Percentiles rank a stretch among this genome's conserved stretches.
These are phyloP conservation scores for Podaxis carcinomalis DNA, from an alignment of 768 basidiomycete genomes.

Conservation along the genomic window DNA sequence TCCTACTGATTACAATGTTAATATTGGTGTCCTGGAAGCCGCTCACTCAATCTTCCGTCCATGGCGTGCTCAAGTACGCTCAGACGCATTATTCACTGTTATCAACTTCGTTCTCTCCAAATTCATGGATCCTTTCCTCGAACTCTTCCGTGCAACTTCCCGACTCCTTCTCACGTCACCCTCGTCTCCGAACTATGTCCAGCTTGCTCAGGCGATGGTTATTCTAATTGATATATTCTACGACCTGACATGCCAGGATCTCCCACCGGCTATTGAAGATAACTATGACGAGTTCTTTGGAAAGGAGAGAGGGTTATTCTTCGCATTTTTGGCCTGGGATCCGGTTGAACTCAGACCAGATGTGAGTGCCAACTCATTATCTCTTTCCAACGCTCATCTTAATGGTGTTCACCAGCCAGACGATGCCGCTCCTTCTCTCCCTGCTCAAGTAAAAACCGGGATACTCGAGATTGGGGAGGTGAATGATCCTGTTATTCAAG, in stretches of 20 bases:
- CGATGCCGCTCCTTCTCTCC: conserved; percentile 76
- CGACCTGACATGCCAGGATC: conserved; percentile 92
- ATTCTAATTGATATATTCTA: conserved; percentile 85
- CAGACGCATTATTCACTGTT: conserved; percentile 80
- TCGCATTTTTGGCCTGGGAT: conserved; percentile 80
- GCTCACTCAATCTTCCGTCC: conserved; percentile 94
- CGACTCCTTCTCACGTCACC: conserved; percentile 42
- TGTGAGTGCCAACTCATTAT: conserved; percentile 35
- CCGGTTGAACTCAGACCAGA: conserved; percentile 63
- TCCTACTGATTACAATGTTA: conserved; percentile 74
- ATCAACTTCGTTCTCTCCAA: conserved; percentile 87
- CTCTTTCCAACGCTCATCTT: conserved; percentile 5
- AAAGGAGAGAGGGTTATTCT: conserved; percentile 64
- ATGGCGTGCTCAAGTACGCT: conserved; percentile 89
- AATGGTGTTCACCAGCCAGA: conserved; percentile 49
- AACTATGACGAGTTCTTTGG: conserved; percentile 80
- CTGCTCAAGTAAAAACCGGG: conserved; percentile 85
- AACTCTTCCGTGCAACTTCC: conserved; percentile 71
- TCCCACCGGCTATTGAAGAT: conserved; percentile 94
- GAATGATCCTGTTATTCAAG: conserved; percentile 15
- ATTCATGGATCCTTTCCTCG: conserved; percentile 82
- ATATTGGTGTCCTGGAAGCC: conserved; percentile 87
- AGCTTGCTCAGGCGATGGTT: conserved; percentile 70
- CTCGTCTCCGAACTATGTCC: conserved; percentile 35
- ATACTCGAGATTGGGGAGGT: conserved; percentile 92